Conservation (phyloP, 805 yeast species). For the Schwanniomyces vanrijiae region DNA sequence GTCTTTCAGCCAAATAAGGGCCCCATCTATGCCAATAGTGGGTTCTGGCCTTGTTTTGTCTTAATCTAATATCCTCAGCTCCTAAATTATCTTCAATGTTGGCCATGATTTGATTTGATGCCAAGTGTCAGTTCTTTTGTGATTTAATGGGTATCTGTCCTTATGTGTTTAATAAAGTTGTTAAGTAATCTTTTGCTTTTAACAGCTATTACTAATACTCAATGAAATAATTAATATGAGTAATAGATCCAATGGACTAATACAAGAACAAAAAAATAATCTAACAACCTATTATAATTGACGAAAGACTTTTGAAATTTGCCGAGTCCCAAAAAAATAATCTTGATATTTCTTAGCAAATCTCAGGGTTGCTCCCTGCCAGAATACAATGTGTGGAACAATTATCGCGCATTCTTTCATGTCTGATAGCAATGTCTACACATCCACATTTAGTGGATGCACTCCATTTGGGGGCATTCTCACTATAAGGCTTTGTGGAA, state of each 20-base stretch:
- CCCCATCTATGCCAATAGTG: constrained; percentile 90
- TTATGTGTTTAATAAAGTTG: background rate
- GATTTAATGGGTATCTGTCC: too few species aligned
- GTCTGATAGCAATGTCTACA: background rate
- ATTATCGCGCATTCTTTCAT: background rate
- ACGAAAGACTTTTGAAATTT: background rate
- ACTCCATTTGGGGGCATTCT: too few species aligned
- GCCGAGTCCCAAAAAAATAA: background rate
- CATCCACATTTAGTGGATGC: background rate
- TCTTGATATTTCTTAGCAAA: background rate
- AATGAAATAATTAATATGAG: too few species aligned
- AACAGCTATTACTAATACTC: too few species aligned
- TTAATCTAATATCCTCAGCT: constrained; percentile 39
- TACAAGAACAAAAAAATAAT: too few species aligned
- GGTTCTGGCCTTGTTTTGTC: constrained; percentile 27
- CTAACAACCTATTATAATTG: too few species aligned
- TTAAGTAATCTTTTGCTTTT: too few species aligned
- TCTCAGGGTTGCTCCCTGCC: background rate
- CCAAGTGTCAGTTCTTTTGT: too few species aligned
- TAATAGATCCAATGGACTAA: background rate
- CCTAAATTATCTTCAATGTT: constrained; percentile 15
- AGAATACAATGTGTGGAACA: background rate
- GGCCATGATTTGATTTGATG: constrained; percentile 17
- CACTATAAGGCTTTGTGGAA: background rate
- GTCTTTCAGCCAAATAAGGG: constrained; percentile 83